Evolutionary conservation across 805 yeast genomes (phyloP), one percentile per base, ranked within the genome.

Genomic region (Lachancea meyersii): DNA sequence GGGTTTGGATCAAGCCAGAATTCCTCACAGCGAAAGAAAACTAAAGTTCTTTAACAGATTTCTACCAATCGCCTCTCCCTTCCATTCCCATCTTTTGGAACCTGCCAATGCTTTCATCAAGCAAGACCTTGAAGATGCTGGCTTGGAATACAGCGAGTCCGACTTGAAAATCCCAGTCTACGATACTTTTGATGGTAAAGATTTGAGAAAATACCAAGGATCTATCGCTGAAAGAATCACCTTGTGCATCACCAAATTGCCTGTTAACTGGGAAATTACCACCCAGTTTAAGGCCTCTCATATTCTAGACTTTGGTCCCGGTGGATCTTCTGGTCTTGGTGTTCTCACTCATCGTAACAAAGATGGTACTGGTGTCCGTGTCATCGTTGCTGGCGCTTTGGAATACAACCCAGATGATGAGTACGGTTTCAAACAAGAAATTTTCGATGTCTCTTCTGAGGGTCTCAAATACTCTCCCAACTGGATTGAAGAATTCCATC

Each of bases 291-390:
- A 76, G 37, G 76, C 93, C 21, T 85, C 97, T 36, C 98, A 93
- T 64, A 77, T 93, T 56, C 66, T 93, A 49, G 99, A 93, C 69
- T 93, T 93, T 57, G 99, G 99, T 63, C 99, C 98, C 48, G 98
- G 99, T 68, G 97, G 97, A 55, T 80, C 86, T 30, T 86, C 97
- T 35, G 99, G 98, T 57, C 74, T 93, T 53, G 98, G 98, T 69
- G 85, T 85, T 48, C 75, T 93, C 55, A 93, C 98, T 45, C 96
- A 88, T 69, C 83, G 95, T 70, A 93, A 91, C 74, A 93, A 91
- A 68, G 98, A 93, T 58, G 99, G 99, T 67, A 87, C 97, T 40
- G 99, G 99, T 68, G 84, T 85, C 38, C 84, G 99, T 68, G 73
- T 91, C 51, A 86, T 93, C 55, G 77, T 94, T 54, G 97, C 95